Evolutionary conservation across 2,329 filamentous ascomycete species (phyloP).

Genomic region (Fusarium tupiense): DNA sequence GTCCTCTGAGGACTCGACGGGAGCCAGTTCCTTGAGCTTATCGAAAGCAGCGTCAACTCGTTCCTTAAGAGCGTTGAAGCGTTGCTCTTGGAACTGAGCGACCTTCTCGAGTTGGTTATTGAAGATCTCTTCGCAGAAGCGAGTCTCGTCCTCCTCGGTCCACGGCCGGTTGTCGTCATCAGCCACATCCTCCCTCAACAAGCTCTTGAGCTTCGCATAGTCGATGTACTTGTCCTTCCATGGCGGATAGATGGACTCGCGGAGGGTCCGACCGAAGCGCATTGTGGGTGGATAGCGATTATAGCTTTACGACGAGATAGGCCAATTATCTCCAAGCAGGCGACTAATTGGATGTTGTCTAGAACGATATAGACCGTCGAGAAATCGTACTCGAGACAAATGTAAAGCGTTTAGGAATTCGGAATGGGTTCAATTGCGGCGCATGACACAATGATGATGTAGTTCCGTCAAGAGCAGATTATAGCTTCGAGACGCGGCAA

Average conservation of each 20-base stretch:
- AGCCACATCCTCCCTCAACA: conserved; percentile 80
- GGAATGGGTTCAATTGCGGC: conserved; percentile 6
- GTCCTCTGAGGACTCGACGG: conserved; percentile 53
- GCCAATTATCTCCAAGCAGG: conserved; percentile 13
- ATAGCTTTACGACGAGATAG: background rate
- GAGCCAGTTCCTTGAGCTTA: conserved; percentile 81
- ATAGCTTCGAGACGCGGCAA: conserved; percentile 9
- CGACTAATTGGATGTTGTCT: background rate
- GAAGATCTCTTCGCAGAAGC: conserved; percentile 93
- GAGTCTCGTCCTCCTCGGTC: conserved; percentile 94
- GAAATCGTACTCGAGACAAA: background rate
- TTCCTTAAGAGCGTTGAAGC: conserved; percentile 67
- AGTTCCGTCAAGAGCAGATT: conserved; percentile 2
- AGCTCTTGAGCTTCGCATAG: conserved; percentile 89
- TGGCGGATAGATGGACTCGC: conserved; percentile 80
- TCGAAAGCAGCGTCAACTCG: conserved; percentile 67
- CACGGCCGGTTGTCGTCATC: conserved; percentile 72
- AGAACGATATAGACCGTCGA: background rate
- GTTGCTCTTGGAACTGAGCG: conserved; percentile 84
- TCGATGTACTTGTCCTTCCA: conserved; percentile 97
- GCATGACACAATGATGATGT: conserved; percentile 35
- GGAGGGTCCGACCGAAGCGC: conserved; percentile 93
- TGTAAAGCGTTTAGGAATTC: background rate
- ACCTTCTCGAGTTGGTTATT: conserved; percentile 97
- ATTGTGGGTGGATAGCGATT: conserved; percentile 58